Percentiles rank a stretch among this genome's conserved stretches.
Evolutionary conservation across 2,329 filamentous ascomycete genomes (phyloP).

Genomic region (Cladosporium sp.): DNA sequence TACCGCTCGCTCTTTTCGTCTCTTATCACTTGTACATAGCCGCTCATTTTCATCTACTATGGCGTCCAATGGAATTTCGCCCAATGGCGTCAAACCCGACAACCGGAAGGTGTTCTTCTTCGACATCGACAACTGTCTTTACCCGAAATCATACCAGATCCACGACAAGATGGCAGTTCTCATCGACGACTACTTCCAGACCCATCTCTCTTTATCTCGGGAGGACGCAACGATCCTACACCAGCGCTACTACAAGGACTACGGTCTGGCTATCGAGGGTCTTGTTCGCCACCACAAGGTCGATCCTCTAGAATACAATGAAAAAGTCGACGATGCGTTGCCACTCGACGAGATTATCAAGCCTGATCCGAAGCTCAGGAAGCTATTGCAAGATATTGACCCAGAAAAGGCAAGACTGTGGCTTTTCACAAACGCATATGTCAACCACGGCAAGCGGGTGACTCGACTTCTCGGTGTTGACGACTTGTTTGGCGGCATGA

Average conservation of each 20-base stretch:
- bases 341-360: slow-evolving; percentile 83
- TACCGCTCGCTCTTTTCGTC: background rate
- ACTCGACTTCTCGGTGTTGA: slow-evolving; percentile 79
- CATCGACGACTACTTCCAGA: slow-evolving; percentile 68
- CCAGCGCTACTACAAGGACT: slow-evolving; percentile 89
- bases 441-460: slow-evolving; percentile 82
- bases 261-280: slow-evolving; percentile 95
- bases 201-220: slow-evolving; percentile 70
- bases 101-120: slow-evolving; percentile 66
- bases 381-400: slow-evolving; percentile 80
- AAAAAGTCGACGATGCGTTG: slow-evolving; percentile 90
- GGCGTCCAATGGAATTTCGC: slow-evolving; percentile 4
- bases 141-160: slow-evolving; percentile 75
- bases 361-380: slow-evolving; percentile 72
- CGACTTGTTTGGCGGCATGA: slow-evolving; percentile 90
- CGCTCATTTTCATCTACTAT: slow-evolving; percentile 12
- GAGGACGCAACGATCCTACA: slow-evolving; percentile 86
- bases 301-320: slow-evolving; percentile 91
- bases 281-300: slow-evolving; percentile 93
- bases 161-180: slow-evolving; percentile 85
- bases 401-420: slow-evolving; percentile 80
- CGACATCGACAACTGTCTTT: slow-evolving; percentile 98
- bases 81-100: slow-evolving; percentile 14
- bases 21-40: background rate
- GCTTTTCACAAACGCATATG: slow-evolving; percentile 95